Conservation (phyloP, 805 yeast species). For the Metschnikowia peoriensis region DNA sequence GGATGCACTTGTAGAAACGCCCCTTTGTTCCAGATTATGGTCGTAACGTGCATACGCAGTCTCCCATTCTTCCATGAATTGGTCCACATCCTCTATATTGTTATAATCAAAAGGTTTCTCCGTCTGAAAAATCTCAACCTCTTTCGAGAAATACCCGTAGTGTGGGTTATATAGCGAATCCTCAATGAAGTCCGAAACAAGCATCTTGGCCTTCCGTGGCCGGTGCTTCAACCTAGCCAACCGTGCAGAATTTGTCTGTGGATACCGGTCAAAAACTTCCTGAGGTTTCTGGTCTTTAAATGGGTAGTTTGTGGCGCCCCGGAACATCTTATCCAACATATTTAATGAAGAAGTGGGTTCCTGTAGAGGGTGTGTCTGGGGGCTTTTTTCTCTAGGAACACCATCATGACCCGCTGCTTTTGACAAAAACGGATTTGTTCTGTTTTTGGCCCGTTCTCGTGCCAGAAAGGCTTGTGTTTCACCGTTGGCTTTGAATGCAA, state of each 20-base stretch:
- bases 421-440: not conserved
- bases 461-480: not conserved
- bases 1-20: not conserved
- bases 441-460: not conserved
- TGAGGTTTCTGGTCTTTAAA: conserved; percentile 37
- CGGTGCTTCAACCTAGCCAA: conserved; percentile 38
- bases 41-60: conserved; percentile 57
- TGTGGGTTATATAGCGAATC: conserved; percentile 78
- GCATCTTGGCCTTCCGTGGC: conserved; percentile 66
- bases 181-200: conserved; percentile 77
- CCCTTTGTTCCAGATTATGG: conserved; percentile 1
- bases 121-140: conserved; percentile 74
- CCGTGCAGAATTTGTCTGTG: conserved; percentile 32
- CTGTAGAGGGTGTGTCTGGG: conserved; percentile 26
- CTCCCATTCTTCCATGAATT: conserved; percentile 68
- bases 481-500: conserved; percentile 39
- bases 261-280: conserved; percentile 37
- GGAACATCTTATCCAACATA: conserved; percentile 34
- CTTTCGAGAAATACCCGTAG: conserved; percentile 79
- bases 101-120: conserved; percentile 63
- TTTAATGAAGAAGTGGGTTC: conserved; percentile 23
- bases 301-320: conserved; percentile 42
- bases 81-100: conserved; percentile 59
- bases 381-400: not conserved
- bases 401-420: not conserved